Percentiles rank a stretch among this genome's conserved stretches.
These are phyloP conservation scores for Vicia sativa DNA, from an alignment of 306 rosid genomes.

Conservation along the genomic window DNA sequence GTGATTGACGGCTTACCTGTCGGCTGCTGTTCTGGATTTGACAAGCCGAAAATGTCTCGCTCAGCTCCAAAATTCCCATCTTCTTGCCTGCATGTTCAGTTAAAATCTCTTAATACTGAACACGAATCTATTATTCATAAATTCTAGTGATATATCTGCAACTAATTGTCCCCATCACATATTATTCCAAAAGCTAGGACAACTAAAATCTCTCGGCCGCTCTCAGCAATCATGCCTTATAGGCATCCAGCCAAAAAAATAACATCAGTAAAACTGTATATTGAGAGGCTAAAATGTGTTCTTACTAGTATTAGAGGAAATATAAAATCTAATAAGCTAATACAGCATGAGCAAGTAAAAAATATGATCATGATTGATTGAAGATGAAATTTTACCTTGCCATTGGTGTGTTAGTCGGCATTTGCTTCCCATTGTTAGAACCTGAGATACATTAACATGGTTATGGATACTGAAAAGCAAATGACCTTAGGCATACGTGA, in stretches of 20 bases:
- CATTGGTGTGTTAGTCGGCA: constrained; percentile 59
- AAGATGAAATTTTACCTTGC: constrained; percentile 61
- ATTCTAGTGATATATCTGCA: constrained; percentile 3
- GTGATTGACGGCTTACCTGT: constrained; percentile 57
- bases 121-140: constrained; percentile 26
- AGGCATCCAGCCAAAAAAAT: constrained; percentile 9
- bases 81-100: constrained; percentile 60
- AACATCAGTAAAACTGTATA: constrained; percentile 11
- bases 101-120: constrained; percentile 28
- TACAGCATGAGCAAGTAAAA: not conserved
- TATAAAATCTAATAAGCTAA: constrained; percentile 21
- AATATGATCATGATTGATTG: constrained; percentile 26
- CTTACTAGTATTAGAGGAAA: not conserved
- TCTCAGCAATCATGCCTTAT: constrained; percentile 18
- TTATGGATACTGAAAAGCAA: constrained; percentile 42
- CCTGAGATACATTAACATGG: constrained; percentile 61
- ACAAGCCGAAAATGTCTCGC: constrained; percentile 58
- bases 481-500: constrained; percentile 8
- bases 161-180: not conserved
- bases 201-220: not conserved
- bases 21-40: constrained; percentile 63
- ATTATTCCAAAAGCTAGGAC: constrained; percentile 27
- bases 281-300: constrained; percentile 19
- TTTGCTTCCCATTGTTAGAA: constrained; percentile 63
- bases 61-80: constrained; percentile 47